Conservation (phyloP, 306 rosid genomes). For the Datisca glomerata region DNA sequence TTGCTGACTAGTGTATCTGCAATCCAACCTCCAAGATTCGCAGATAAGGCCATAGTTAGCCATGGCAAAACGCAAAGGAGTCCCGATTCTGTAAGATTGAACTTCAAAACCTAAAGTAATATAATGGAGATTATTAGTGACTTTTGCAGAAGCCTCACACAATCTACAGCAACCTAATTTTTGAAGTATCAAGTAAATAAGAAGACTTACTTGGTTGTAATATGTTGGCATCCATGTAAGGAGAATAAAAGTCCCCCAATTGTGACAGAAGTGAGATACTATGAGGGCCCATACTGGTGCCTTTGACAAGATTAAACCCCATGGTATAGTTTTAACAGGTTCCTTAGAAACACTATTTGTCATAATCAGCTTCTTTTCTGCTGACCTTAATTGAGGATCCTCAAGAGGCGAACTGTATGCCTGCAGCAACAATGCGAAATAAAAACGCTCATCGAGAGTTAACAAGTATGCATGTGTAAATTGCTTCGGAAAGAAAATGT, state of each 20-base stretch:
- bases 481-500: too few relatives aligned
- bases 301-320: slow-evolving; percentile 83
- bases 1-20: slow-evolving; percentile 91
- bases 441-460: slow-evolving; percentile 8
- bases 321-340: slow-evolving; percentile 82
- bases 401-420: slow-evolving; percentile 93
- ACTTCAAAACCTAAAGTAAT: slow-evolving; percentile 78
- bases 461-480: slow-evolving; percentile 2
- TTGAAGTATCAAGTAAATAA: slow-evolving; percentile 1
- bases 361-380: slow-evolving; percentile 69
- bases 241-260: slow-evolving; percentile 99
- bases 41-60: slow-evolving; percentile 94
- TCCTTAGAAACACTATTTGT: slow-evolving; percentile 49
- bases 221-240: slow-evolving; percentile 99
- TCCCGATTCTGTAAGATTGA: slow-evolving; percentile 94
- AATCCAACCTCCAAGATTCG: slow-evolving; percentile 96
- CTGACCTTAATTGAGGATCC: slow-evolving; percentile 75
- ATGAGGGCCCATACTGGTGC: slow-evolving; percentile 96
- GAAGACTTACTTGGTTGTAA: slow-evolving; percentile 75
- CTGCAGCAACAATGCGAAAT: slow-evolving; percentile 25
- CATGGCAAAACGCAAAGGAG: slow-evolving; percentile 84
- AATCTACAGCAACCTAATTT: not conserved
- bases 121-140: too few relatives aligned
- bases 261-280: slow-evolving; percentile 92
- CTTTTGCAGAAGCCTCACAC: slow-evolving; percentile 10